Evolutionary conservation across 371 early-diverging fungal species (phyloP), one percentile per base, ranked within the genome.

Genomic region (Funneliformis caledonium): DNA sequence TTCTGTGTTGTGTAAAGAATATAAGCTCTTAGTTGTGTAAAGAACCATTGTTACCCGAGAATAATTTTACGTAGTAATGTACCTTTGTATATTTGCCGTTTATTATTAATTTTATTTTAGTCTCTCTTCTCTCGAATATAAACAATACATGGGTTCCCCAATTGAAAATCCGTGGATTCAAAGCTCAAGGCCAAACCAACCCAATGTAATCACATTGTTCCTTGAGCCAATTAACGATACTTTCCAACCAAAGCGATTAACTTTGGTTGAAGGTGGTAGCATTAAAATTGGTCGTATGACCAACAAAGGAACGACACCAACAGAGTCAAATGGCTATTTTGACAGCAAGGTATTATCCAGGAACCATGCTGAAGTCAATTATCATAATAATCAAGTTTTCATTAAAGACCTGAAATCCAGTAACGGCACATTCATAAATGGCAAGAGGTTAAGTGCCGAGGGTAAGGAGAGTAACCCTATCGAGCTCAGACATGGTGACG

Each of bases 381-480:
- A 22, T 9, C 22, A 14, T 70, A 26, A 60, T 11, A 31, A 60
- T 2, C 37, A 93, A 92, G 90, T 93, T 11, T 92, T 83, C 78
- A 92, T 96, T 48, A 91, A 92, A 79, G 97, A 96, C 84, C 87
- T 92, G 42, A 93, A 92, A 82, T 94, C 94, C 7, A 92, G 93
- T 83, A 96, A 96, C 81, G 97, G 97, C 19, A 97, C 97, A 0
- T 97, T 95, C 85, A 83, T 97, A 50, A 96, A 97, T 83, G 93
- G 93, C 31, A 84, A 84, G 19, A 84, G 97, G 43, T 82, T 97
- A 16, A 92, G 92, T 42, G 88, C 89, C 10, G 96, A 96, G 81
- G 88, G 91, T 56, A 84, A 88, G 69, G 90, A 91, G 74, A 92
- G 92, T 81, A 87, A 81, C 37, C 91, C 94, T 3, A 82, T 86